These are phyloP conservation scores for Trichoderma sp. DNA, from an alignment of 2,329 filamentous ascomycete species.

Conservation along the genomic window DNA sequence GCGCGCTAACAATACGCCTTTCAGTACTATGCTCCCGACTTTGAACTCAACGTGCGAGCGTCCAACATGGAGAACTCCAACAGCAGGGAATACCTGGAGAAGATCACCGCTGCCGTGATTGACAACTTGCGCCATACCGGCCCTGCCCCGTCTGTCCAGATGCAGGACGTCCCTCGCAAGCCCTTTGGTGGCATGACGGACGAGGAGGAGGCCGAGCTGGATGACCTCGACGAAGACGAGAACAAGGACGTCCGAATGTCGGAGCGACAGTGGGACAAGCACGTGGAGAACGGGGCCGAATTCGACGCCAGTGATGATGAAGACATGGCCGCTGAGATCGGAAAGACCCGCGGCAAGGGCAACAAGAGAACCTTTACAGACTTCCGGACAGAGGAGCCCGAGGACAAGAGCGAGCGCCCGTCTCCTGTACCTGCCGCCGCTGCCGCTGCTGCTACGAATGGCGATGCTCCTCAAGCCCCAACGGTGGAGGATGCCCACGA, in stretches of 20 bases:
- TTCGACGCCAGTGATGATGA: constrained; percentile 89
- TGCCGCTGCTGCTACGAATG: constrained; percentile 40
- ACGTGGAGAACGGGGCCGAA: constrained; percentile 74
- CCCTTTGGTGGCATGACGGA: constrained; percentile 65
- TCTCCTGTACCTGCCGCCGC: constrained; percentile 42
- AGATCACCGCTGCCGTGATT: constrained; percentile 77
- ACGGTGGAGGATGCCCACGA: constrained; percentile 41
- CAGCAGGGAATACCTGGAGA: constrained; percentile 76
- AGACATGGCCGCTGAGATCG: constrained; percentile 73
- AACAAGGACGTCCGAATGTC: constrained; percentile 84
- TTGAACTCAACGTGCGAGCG: constrained; percentile 84
- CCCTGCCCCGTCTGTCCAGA: constrained; percentile 85
- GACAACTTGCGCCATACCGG: constrained; percentile 87
- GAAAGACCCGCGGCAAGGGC: constrained; percentile 59
- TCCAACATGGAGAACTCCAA: constrained; percentile 93
- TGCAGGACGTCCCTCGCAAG: constrained; percentile 73
- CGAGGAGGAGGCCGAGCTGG: constrained; percentile 66
- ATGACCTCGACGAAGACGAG: constrained; percentile 78
- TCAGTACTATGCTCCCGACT: constrained; percentile 89
- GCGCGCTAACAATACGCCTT: constrained; percentile 32
- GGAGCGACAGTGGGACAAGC: constrained; percentile 79
- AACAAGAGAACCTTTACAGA: constrained; percentile 57
- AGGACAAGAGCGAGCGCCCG: constrained; percentile 44
- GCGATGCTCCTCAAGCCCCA: constrained; percentile 37
- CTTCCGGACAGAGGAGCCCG: constrained; percentile 49